Evolutionary conservation across 139 green algal genomes (phyloP).

Genomic region (Pseudopediastrum boryanum): DNA sequence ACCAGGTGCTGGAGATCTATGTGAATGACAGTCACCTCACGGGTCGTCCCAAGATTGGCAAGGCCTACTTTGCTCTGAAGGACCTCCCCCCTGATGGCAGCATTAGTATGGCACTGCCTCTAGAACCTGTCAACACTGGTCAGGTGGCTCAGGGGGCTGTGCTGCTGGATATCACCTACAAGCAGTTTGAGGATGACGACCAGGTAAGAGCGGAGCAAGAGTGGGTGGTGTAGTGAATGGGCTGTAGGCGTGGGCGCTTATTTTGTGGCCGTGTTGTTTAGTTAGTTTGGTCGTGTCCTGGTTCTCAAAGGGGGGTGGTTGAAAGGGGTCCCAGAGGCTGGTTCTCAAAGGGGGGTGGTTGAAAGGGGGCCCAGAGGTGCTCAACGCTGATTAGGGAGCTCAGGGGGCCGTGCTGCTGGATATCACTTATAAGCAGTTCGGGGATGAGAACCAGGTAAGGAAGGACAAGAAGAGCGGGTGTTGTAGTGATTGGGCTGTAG

Average conservation of each 20-base stretch:
- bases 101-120: slow-evolving; percentile 73
- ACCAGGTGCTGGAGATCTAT: slow-evolving; percentile 80
- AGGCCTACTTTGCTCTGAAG: slow-evolving; percentile 61
- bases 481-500: neutral
- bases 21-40: slow-evolving; percentile 88
- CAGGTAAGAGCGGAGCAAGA: slow-evolving; percentile 45
- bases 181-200: slow-evolving; percentile 78
- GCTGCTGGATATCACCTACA: slow-evolving; percentile 80
- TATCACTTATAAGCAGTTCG: slow-evolving; percentile 81
- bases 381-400: slow-evolving; percentile 19
- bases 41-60: slow-evolving; percentile 78
- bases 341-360: too few relatives aligned
- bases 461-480: too few relatives aligned
- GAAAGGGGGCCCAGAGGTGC: too few relatives aligned
- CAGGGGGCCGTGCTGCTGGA: slow-evolving; percentile 76
- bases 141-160: slow-evolving; percentile 62
- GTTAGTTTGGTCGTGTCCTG: too few relatives aligned
- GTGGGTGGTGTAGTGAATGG: too few relatives aligned
- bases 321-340: too few relatives aligned
- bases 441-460: slow-evolving; percentile 73
- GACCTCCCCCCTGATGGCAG: slow-evolving; percentile 49
- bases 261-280: too few relatives aligned
- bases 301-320: too few relatives aligned
- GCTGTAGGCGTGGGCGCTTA: too few relatives aligned
- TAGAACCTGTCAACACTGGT: slow-evolving; percentile 49